Evolutionary conservation across 2,329 filamentous ascomycete species (phyloP).

Genomic region (Lachnellula subtilissima): DNA sequence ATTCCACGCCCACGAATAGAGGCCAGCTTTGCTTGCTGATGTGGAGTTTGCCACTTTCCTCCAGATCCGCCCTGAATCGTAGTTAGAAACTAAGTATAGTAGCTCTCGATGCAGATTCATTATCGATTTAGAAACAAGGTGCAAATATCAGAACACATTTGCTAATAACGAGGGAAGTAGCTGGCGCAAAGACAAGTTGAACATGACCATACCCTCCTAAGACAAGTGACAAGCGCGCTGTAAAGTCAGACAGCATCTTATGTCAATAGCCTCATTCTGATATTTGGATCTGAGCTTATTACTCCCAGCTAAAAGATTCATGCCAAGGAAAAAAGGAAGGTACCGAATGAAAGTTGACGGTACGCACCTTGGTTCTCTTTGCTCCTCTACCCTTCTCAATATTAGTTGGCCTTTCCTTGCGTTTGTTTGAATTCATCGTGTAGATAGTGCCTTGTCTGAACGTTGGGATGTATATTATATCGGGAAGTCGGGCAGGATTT

Average conservation of each 20-base stretch:
- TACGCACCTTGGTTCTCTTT: slow-evolving; percentile 11
- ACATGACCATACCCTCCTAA: too few species aligned
- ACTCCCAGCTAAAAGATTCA: too few species aligned
- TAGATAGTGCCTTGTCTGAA: not conserved
- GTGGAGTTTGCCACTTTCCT: slow-evolving; percentile 58
- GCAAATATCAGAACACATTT: not conserved
- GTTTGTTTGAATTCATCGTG: slow-evolving; percentile 10
- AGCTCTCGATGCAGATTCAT: not conserved
- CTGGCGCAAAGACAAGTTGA: too few species aligned
- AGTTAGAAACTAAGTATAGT: not conserved
- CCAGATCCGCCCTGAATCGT: slow-evolving; percentile 39
- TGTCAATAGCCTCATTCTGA: not conserved
- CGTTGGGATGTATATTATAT: not conserved
- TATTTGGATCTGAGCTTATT: not conserved
- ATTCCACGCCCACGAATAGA: slow-evolving; percentile 39
- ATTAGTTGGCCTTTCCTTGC: slow-evolving; percentile 9
- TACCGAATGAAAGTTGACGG: not conserved
- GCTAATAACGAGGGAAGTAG: too few species aligned
- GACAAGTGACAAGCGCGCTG: too few species aligned
- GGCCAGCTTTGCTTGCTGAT: slow-evolving; percentile 48
- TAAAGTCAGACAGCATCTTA: too few species aligned
- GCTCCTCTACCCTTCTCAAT: slow-evolving; percentile 1
- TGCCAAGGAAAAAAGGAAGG: not conserved
- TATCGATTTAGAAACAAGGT: not conserved
- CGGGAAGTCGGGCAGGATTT: not conserved